These are phyloP conservation scores for Piloderma croceum DNA, from an alignment of 768 basidiomycete genomes.

Conservation along the genomic window DNA sequence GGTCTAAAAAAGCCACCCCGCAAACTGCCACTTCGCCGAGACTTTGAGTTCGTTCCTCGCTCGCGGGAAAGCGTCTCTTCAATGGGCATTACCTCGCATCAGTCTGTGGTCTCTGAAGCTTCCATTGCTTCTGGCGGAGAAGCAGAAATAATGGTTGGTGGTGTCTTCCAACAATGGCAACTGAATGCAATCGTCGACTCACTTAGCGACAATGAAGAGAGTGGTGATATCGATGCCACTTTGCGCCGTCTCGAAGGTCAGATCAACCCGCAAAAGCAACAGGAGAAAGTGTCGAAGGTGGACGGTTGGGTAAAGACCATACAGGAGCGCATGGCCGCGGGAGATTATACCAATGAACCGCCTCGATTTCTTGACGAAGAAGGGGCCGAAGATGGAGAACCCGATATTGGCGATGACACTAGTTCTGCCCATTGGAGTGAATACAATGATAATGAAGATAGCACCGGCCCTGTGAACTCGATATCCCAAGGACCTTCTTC, in stretches of 20 bases:
- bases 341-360: slow-evolving; percentile 58
- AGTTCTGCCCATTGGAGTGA: background rate
- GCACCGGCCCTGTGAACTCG: too few relatives aligned
- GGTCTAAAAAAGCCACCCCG: slow-evolving; percentile 52
- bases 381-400: slow-evolving; percentile 11
- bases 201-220: slow-evolving; percentile 67
- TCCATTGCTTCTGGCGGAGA: slow-evolving; percentile 34
- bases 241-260: slow-evolving; percentile 78
- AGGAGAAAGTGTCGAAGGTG: slow-evolving; percentile 70
- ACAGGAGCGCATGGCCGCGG: slow-evolving; percentile 56
- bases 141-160: slow-evolving; percentile 36
- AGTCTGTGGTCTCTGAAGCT: slow-evolving; percentile 32
- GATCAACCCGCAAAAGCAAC: slow-evolving; percentile 66
- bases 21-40: slow-evolving; percentile 66
- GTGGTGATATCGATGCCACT: slow-evolving; percentile 79
- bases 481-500: too few relatives aligned
- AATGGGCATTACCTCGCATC: slow-evolving; percentile 57
- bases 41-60: slow-evolving; percentile 76
- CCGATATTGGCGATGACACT: slow-evolving; percentile 4
- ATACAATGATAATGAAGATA: too few relatives aligned
- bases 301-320: slow-evolving; percentile 78
- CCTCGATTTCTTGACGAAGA: slow-evolving; percentile 51
- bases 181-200: slow-evolving; percentile 68
- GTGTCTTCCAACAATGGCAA: slow-evolving; percentile 73
- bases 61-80: slow-evolving; percentile 71